These are phyloP conservation scores for Nitzschia inconspicua DNA, from an alignment of 108 stramenopile species.

Conservation along the genomic window DNA sequence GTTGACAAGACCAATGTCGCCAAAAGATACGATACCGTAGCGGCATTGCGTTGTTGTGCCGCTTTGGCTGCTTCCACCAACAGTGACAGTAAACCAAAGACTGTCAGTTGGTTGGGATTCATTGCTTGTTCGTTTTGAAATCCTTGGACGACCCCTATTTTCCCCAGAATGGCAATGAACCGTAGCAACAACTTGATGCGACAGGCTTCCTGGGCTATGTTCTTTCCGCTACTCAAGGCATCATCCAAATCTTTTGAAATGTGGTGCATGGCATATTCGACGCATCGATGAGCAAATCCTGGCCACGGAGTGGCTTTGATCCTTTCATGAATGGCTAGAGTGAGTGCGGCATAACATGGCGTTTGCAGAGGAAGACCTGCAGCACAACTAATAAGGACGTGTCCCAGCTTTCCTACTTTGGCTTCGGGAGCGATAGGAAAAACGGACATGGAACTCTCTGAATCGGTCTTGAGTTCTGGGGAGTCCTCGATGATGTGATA, in stretches of 20 bases:
- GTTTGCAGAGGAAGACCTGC: constrained; percentile 69
- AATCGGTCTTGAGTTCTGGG: constrained; percentile 2
- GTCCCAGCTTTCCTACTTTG: constrained; percentile 29
- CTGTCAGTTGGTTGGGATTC: constrained; percentile 22
- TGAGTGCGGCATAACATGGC: constrained; percentile 74
- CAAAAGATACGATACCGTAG: constrained; percentile 27
- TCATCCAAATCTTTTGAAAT: constrained; percentile 63
- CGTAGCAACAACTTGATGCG: constrained; percentile 61
- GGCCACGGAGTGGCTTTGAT: constrained; percentile 19
- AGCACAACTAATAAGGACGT: constrained; percentile 58
- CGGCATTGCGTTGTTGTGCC: constrained; percentile 11
- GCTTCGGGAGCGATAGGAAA: constrained; percentile 31
- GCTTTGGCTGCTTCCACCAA: constrained; percentile 24
- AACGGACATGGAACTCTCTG: constrained; percentile 6
- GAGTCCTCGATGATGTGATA: constrained; percentile 25
- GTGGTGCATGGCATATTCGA: constrained; percentile 44
- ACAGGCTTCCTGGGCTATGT: constrained; percentile 12
- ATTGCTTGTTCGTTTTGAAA: constrained; percentile 9
- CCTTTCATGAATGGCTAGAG: constrained; percentile 55
- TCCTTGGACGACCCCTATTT: constrained; percentile 45
- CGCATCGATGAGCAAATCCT: constrained; percentile 61
- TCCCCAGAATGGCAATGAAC: constrained; percentile 65
- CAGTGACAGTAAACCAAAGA: constrained; percentile 19
- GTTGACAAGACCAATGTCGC: constrained; percentile 54
- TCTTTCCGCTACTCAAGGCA: constrained; percentile 8